Conservation (phyloP, 2,329 filamentous ascomycete genomes). For the Macrophomina tecta region DNA sequence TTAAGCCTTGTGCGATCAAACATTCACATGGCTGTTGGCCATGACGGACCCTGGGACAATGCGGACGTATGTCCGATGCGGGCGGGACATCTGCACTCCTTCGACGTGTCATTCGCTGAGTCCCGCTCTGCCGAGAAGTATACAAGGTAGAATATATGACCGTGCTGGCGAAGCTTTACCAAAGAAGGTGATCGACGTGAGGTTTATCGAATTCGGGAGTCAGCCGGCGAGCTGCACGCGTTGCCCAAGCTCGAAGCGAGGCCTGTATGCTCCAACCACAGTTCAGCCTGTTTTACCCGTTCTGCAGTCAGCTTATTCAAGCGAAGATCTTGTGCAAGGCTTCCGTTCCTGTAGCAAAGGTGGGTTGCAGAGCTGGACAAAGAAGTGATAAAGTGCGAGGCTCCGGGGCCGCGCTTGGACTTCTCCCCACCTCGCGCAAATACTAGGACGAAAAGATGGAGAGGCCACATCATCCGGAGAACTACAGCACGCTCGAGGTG, state of each 20-base stretch:
- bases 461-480: background rate
- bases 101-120: background rate
- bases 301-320: slow-evolving; percentile 5
- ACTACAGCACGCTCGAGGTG: slow-evolving; percentile 11
- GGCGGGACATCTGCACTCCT: background rate
- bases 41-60: no score
- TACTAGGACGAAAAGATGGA: background rate
- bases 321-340: background rate
- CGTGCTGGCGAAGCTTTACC: background rate
- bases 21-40: no score
- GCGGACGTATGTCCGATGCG: background rate
- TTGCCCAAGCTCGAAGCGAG: background rate
- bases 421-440: background rate
- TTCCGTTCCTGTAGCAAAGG: background rate
- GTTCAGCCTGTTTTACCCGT: background rate
- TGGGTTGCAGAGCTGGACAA: background rate
- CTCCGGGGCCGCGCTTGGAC: background rate
- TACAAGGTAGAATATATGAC: background rate
- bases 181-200: background rate
- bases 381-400: background rate
- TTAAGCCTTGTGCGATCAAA: no score
- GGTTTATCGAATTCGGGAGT: background rate
- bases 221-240: background rate
- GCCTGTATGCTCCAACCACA: background rate
- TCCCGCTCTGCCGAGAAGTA: background rate